phyloP scores from a whole-genome alignment of 2,329 filamentous ascomycete species.

The Cercospora sojina region DNA sequence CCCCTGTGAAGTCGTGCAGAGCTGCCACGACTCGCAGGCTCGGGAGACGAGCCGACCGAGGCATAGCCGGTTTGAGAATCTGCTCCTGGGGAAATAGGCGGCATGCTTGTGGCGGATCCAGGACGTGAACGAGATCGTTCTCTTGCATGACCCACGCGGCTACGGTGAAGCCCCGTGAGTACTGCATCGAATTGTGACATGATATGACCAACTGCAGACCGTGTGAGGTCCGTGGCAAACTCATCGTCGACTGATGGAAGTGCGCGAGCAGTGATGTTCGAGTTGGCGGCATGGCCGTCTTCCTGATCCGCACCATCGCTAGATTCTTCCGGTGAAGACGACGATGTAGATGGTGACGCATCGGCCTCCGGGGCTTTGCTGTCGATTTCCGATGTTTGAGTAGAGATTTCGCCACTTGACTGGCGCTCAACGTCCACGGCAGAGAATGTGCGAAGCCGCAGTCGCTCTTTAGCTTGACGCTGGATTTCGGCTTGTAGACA shows the following conservation, averaged over 20 bases:
- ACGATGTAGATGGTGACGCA: not conserved
- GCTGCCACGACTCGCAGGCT: not conserved
- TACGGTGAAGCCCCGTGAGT: slow-evolving; percentile 67
- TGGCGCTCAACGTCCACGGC: not conserved
- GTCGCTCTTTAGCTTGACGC: slow-evolving; percentile 63
- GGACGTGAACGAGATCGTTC: slow-evolving; percentile 18
- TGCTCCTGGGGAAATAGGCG: not conserved
- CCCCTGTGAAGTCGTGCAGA: not conserved
- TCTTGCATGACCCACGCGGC: slow-evolving; percentile 30
- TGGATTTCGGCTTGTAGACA: slow-evolving; percentile 66
- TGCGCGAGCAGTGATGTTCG: not conserved
- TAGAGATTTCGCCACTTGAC: not conserved
- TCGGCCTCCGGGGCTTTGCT: not conserved
- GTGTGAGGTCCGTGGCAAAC: slow-evolving; percentile 61
- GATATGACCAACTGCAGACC: slow-evolving; percentile 68
- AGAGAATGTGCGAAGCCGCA: slow-evolving; percentile 11
- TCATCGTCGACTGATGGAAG: slow-evolving; percentile 64
- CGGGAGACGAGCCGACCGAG: not conserved
- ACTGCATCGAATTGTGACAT: slow-evolving; percentile 68
- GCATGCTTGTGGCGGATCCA: not conserved
- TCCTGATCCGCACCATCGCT: not conserved
- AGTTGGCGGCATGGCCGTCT: not conserved
- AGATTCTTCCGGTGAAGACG: not conserved
- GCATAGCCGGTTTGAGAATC: not conserved
- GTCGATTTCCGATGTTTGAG: not conserved